Conservation (phyloP, 1,139 yeast species). For the Nakaseomyces delphensis region DNA sequence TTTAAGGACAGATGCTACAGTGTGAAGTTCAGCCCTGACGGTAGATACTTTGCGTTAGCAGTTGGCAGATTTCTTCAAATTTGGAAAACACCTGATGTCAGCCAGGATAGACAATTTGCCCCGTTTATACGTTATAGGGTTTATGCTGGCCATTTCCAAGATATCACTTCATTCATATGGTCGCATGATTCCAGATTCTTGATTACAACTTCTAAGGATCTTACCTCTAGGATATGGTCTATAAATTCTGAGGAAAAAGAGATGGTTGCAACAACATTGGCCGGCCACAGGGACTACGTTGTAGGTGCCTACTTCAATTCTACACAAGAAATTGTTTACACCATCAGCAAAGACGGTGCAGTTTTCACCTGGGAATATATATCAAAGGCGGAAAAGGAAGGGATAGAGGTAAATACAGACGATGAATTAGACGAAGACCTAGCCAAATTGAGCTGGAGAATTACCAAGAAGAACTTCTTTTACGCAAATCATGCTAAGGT, state of each 20-base stretch:
- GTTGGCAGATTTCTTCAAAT: slow-evolving; percentile 77
- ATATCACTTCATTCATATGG: slow-evolving; percentile 75
- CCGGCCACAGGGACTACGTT: slow-evolving; percentile 90
- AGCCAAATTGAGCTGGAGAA: slow-evolving; percentile 62
- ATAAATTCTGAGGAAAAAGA: slow-evolving; percentile 62
- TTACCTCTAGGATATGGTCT: slow-evolving; percentile 84
- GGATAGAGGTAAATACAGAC: slow-evolving; percentile 36
- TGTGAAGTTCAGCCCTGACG: slow-evolving; percentile 81
- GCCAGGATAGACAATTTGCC: slow-evolving; percentile 79
- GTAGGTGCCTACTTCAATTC: slow-evolving; percentile 77
- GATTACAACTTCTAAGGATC: slow-evolving; percentile 78
- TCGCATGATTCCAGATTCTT: slow-evolving; percentile 83
- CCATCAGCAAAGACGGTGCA: slow-evolving; percentile 93
- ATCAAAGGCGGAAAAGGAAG: slow-evolving; percentile 38
- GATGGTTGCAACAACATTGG: slow-evolving; percentile 69
- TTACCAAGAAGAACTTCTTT: slow-evolving; percentile 68
- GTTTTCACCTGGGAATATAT: slow-evolving; percentile 84
- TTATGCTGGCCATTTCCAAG: slow-evolving; percentile 89
- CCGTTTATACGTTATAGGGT: slow-evolving; percentile 88
- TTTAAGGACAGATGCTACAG: slow-evolving; percentile 73
- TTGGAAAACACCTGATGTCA: slow-evolving; percentile 81
- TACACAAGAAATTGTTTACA: slow-evolving; percentile 80
- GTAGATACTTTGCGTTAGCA: slow-evolving; percentile 78
- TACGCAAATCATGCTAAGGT: slow-evolving; percentile 60
- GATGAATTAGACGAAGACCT: slow-evolving; percentile 36